Base-by-base conservation (phyloP, 2,329 filamentous ascomycete genomes). In the Aspergillus ustus region DNA sequence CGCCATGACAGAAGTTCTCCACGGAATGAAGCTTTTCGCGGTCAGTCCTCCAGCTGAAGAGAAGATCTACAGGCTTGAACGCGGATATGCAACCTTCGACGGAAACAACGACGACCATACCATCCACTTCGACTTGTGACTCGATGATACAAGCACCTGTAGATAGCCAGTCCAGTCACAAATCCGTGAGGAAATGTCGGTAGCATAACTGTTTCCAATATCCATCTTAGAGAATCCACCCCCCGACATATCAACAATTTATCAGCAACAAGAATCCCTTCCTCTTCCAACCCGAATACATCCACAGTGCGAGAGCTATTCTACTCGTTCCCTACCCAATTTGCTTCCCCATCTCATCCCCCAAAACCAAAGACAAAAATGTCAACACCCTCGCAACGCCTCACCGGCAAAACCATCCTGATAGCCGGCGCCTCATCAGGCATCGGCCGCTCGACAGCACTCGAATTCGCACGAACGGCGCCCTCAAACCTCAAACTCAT, bases 371-470 rank as follows among this genome's bases (percentile, higher is more conserved):
- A 25, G 4, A 3, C 11, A 11, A 37, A 37, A 37, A 55, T 31
- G 25, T 13, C 29, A 3, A 46, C 43, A 17, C 28, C 44, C 4
- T 31, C 53, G 4, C 31, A 48, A 48, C 53, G 53, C 29, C 53
- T 56, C 43, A 19, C 25, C 3, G 53, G 53, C 53, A 56, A 56
- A 37, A 56, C 53, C 43, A 22, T 56, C 44, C 53, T 56, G 28
- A 49, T 56, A 25, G 48, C 53, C 28, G 53, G 53, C n/a, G 53
- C 53, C 5, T 56, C 53, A 2, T 56, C 53, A 3, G 53, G 53
- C 25, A 56, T 56, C 29, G 53, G 53, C 7, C 53, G 53, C 28
- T 56, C 53, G 7, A 56, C 53, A 49, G 53, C 53, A 11, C 44
- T 56, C 43, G 53, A 56, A 37, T 56, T 56, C 53, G 53, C 53